Percentiles rank a stretch among this genome's conserved stretches.
Evolutionary conservation across 139 green algal genomes (phyloP).

Genomic region (Picochlorum costavermella): DNA sequence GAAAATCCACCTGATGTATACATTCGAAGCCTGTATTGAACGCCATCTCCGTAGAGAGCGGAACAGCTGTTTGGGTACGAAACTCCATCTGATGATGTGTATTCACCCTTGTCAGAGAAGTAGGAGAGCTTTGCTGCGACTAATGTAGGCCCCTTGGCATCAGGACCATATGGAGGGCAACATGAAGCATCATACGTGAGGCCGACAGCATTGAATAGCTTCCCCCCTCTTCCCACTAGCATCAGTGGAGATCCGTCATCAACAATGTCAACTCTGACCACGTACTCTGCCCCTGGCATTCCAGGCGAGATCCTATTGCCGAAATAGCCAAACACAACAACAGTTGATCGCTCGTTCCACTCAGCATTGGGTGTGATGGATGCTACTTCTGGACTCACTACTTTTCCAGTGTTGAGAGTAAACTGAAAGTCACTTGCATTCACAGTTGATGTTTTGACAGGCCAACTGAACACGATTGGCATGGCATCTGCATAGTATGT

Average conservation of each 20-base stretch:
- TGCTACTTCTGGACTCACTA: not conserved
- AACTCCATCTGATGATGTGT: not conserved
- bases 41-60: no score
- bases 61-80: no score
- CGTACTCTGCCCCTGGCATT: not conserved
- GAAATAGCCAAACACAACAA: conserved; percentile 1
- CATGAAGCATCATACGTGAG: not conserved
- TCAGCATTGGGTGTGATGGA: not conserved
- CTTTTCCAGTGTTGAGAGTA: not conserved
- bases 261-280: not conserved
- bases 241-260: not conserved
- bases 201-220: not conserved
- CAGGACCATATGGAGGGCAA: not conserved
- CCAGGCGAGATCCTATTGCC: not conserved
- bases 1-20: no score
- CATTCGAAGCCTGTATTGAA: no score
- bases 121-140: not conserved
- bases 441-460: not conserved
- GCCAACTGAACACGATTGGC: not conserved
- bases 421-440: not conserved
- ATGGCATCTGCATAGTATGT: conserved; percentile 1
- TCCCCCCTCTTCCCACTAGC: not conserved
- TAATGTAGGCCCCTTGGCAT: not conserved
- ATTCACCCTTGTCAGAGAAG: not conserved
- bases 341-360: conserved; percentile 3